Conservation (phyloP, 495 filamentous ascomycete genomes). For the Penicillium ucsense region DNA sequence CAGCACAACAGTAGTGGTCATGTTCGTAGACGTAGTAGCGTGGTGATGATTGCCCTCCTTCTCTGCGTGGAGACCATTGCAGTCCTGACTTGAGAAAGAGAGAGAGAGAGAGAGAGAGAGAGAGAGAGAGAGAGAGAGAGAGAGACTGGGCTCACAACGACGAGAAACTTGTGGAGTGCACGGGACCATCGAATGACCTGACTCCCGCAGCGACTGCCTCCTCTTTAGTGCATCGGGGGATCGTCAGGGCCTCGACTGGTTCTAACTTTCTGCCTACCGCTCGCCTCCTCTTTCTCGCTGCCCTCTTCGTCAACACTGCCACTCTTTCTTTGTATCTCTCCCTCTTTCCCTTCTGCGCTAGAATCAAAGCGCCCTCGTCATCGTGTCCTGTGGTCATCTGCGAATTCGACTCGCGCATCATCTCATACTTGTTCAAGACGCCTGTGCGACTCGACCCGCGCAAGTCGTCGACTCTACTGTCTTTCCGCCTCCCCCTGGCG, state of each 20-base stretch:
- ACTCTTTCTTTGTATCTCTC: neutral
- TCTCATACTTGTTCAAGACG: too few relatives aligned
- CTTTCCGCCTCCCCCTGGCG: constrained; percentile 2
- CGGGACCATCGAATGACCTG: constrained; percentile 4
- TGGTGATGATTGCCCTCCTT: too few relatives aligned
- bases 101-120: too few relatives aligned
- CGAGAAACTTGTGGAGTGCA: constrained; percentile 7
- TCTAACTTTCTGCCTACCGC: constrained; percentile 11
- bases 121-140: neutral
- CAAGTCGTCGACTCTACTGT: neutral
- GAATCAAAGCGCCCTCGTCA: too few relatives aligned
- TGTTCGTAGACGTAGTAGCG: too few relatives aligned
- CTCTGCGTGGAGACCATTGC: too few relatives aligned
- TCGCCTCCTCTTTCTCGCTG: neutral
- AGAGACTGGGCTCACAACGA: neutral
- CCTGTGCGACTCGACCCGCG: too few relatives aligned
- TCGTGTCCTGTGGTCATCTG: too few relatives aligned
- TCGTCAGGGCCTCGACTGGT: constrained; percentile 23
- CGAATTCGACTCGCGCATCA: too few relatives aligned
- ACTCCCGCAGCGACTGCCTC: neutral
- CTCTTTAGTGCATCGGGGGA: constrained; percentile 12
- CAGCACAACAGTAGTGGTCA: too few relatives aligned
- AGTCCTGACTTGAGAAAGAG: neutral
- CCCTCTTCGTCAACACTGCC: neutral
- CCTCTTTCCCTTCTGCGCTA: neutral